Evolutionary conservation across 495 filamentous ascomycete species (phyloP), one percentile per base, ranked within the genome.

Genomic region (Friedmanniomyces simplex): DNA sequence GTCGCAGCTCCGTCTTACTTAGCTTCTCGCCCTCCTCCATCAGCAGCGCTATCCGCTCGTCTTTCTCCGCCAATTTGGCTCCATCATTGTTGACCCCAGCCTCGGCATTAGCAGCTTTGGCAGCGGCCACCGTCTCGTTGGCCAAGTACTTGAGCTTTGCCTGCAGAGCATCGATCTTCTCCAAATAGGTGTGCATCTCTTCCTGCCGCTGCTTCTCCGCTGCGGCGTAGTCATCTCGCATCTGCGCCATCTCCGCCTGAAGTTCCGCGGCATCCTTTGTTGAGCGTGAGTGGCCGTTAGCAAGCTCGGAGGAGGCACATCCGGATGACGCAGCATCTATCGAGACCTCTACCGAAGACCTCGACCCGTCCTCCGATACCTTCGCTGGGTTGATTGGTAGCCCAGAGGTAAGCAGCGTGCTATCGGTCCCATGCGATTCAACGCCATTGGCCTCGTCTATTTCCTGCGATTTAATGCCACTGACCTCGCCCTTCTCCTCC

Each of bases 1-100:
- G 83, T 62, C 87, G 86, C 64, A 96, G 77, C 63, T 97, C 93
- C 16, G 82, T 84, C 63, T 85, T 87, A 2, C 86, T 87, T 12
- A 97, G 77, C 58, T 87, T 90, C 66, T 95, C 88, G 0, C 94
- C 93, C 71, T 98, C 93, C 64, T 94, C 84, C 71, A 98, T 84
- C 14, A 98, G 73, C 42, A 90, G 75, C 5, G 89, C 87, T 56
- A 96, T 93, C 61, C 88, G 85, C 62, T 91, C 88, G 59, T 96
- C 89, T 58, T 90, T 91, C 66, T 93, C 89, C 10, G 87, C 83
- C 10, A 96, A 71, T 63, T 86, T 88, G 67, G 83, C 87, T 52
- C 95, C 87, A 5, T 72, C 32, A 59, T 81, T 87, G 1, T 84
- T 83, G 0, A 80, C 67, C 10, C 81, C 73, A 1, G 85, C 81